Evolutionary conservation across 106 monocot genomes (phyloP).

Genomic region (Xerophyta viscosa): DNA sequence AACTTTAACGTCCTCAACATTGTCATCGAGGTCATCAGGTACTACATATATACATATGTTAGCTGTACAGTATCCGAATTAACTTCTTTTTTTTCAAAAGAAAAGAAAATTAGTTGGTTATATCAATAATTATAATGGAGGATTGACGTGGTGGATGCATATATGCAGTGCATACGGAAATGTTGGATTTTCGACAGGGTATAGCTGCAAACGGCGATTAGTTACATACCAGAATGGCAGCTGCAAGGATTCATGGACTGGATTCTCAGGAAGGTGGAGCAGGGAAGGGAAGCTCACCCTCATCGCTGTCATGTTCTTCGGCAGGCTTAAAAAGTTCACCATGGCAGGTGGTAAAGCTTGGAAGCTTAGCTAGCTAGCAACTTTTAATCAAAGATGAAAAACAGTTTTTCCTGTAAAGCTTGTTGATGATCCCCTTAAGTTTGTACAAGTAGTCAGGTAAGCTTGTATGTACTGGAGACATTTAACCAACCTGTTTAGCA

Average conservation of each 20-base stretch:
- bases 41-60: neutral
- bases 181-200: constrained; percentile 46
- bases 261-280: constrained; percentile 44
- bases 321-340: constrained; percentile 41
- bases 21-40: constrained; percentile 47
- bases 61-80: neutral
- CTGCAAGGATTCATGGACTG: constrained; percentile 29
- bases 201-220: constrained; percentile 33
- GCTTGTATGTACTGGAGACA: too few relatives aligned
- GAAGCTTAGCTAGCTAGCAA: constrained; percentile 19
- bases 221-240: neutral
- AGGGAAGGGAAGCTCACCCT: constrained; percentile 35
- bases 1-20: constrained; percentile 57
- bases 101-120: too few relatives aligned
- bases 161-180: constrained; percentile 47
- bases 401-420: neutral
- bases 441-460: neutral
- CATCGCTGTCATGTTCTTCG: constrained; percentile 48
- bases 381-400: neutral
- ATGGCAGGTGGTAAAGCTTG: constrained; percentile 29
- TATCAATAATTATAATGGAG: too few relatives aligned
- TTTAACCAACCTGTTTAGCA: too few relatives aligned
- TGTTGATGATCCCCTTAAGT: too few relatives aligned
- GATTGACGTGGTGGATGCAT: too few relatives aligned
- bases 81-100: too few relatives aligned